Evolutionary conservation across 2,329 filamentous ascomycete species (phyloP), one percentile per base, ranked within the genome.

Genomic region (Fusarium sp.): DNA sequence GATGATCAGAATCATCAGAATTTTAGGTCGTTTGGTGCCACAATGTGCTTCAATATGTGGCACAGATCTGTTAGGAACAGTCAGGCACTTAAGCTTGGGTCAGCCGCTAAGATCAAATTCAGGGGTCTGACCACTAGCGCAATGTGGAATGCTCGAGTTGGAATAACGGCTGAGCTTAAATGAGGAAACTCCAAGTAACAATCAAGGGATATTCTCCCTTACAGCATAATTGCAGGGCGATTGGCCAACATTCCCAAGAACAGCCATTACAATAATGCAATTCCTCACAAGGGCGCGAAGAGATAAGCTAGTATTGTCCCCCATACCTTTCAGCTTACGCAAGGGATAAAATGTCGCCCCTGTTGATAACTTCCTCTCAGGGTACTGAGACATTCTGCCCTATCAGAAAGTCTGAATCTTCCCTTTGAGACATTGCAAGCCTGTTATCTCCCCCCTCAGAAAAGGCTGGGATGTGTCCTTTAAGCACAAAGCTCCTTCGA

Each of bases 401-500:
- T 30, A 30, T 26, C 13, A 30, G 13, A 3, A 4, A 14, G 3
- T 21, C 30, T 18, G 16, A 9, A 18, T 13, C 3, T n/a, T 13
- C 7, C 7, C 16, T 23, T 21, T 10, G 9, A 18, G 48, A 41
- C 13, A 19, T 14, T 6, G 2, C 7, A 26, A 4, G 8, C 13
- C 9, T 4, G 3, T 23, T 13, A 26, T 31, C 8, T 41, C 2
- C 21, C 3, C 25, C 3, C 13, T 34, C 7, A 12, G 14, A 21
- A 30, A 49, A 21, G 19, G 14, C 7, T 21, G 7, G 5, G 26
- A 37, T 18, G 5, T 23, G 14, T 28, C 19, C 26, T 4, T 7
- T 7, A 2, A 8, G 13, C 12, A 12, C 14, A 7, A 7, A 50
- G 0, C 6, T 6, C 2, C 18, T 26, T 16, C 6, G 6, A 25